A percentile compares a stretch with the other conserved stretches of the same genome.
phyloP scores from a whole-genome alignment of 1,139 yeast genomes.

The Hyphopichia burtonii region DNA sequence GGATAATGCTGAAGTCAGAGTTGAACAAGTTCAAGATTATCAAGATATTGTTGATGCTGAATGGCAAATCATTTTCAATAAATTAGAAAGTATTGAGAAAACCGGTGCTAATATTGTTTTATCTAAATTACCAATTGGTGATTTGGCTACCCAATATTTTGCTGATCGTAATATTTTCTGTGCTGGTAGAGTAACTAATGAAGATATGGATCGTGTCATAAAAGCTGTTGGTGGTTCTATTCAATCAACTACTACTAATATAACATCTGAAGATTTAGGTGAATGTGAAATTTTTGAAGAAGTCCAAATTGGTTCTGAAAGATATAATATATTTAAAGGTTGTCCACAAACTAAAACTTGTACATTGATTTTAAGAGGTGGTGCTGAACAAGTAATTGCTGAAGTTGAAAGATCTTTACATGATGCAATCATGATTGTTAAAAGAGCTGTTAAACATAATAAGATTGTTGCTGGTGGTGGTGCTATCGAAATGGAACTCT shows the following conservation, averaged over 20 bases:
- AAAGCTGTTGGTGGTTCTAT: constrained; percentile 92
- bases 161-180: constrained; percentile 96
- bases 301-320: constrained; percentile 91
- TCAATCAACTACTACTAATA: constrained; percentile 87
- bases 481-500: constrained; percentile 96
- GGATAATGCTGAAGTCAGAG: constrained; percentile 99
- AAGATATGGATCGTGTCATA: constrained; percentile 89
- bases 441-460: constrained; percentile 86
- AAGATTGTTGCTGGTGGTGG: constrained; percentile 98
- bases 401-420: constrained; percentile 97
- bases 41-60: constrained; percentile 98
- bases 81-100: constrained; percentile 75
- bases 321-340: constrained; percentile 89
- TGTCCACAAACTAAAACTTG: constrained; percentile 93
- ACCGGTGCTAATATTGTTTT: constrained; percentile 92
- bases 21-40: constrained; percentile 89
- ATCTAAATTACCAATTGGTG: constrained; percentile 96
- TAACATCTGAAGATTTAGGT: constrained; percentile 69
- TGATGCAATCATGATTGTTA: constrained; percentile 98
- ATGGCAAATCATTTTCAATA: constrained; percentile 89
- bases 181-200: constrained; percentile 90
- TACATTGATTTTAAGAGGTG: constrained; percentile 91
- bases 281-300: constrained; percentile 87
- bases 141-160: constrained; percentile 94
- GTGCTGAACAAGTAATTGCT: constrained; percentile 97